A percentile compares a stretch with the other conserved stretches of the same genome.
phyloP scores from a whole-genome alignment of 306 rosid genomes.

The Ceratonia siliqua region DNA sequence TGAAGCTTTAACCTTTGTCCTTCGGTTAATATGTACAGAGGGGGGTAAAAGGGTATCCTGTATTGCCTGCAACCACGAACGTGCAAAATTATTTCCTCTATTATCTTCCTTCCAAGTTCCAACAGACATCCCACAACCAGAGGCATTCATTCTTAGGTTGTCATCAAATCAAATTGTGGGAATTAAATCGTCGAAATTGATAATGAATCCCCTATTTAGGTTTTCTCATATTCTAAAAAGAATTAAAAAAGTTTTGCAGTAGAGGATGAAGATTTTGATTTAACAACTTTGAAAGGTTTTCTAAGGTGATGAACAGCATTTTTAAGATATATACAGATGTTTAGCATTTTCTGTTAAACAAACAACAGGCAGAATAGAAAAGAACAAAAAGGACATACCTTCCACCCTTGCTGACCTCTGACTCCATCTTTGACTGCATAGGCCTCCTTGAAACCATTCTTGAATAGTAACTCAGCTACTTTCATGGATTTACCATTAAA shows the following conservation, averaged over 20 bases:
- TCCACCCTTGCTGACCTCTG: conserved; percentile 84
- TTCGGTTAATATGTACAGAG: conserved; percentile 59
- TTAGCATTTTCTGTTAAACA: not conserved
- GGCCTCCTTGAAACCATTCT: conserved; percentile 87
- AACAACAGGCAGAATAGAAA: conserved; percentile 1
- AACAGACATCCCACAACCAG: conserved; percentile 11
- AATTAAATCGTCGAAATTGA: conserved; percentile 12
- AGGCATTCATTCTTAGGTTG: conserved; percentile 9
- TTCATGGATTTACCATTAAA: conserved; percentile 88
- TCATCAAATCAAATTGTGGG: not conserved
- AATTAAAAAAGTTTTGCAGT: not conserved
- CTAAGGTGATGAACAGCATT: conserved; percentile 1
- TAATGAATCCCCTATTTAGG: not conserved
- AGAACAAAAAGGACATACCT: conserved; percentile 55
- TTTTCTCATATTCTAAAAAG: not conserved
- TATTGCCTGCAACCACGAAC: conserved; percentile 64
- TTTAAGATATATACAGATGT: not conserved
- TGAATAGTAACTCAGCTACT: conserved; percentile 84
- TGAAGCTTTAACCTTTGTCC: conserved; percentile 62
- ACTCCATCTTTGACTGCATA: conserved; percentile 91
- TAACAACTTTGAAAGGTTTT: conserved; percentile 6
- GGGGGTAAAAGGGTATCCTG: conserved; percentile 83
- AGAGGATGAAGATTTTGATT: conserved; percentile 10
- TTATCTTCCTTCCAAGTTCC: conserved; percentile 15
- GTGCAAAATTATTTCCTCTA: not conserved